These are phyloP conservation scores for Boletus rubropictus DNA, from an alignment of 768 basidiomycete species.

Conservation along the genomic window DNA sequence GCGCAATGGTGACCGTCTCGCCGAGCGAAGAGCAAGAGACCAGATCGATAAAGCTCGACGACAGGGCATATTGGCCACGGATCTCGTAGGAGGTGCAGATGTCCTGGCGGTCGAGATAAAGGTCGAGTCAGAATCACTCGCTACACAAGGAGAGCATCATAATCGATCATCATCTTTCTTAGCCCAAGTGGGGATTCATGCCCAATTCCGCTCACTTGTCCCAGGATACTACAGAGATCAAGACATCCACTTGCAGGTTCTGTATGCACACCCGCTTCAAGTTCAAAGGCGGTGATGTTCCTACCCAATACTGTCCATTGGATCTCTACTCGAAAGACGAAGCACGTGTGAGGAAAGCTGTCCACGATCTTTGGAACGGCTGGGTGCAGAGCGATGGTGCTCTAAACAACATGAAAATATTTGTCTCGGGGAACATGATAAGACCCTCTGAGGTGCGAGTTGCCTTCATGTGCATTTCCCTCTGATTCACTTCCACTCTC, in stretches of 20 bases:
- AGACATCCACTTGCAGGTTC: slow-evolving; percentile 76
- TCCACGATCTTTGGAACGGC: slow-evolving; percentile 63
- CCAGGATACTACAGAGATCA: slow-evolving; percentile 47
- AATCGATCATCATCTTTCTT: slow-evolving; percentile 3
- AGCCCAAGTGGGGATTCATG: slow-evolving; percentile 98
- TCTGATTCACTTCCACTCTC: slow-evolving; percentile 1
- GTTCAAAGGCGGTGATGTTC: slow-evolving; percentile 28
- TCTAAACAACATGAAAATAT: slow-evolving; percentile 80
- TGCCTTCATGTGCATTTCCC: not conserved
- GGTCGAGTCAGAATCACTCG: slow-evolving; percentile 38
- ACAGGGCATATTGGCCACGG: slow-evolving; percentile 71
- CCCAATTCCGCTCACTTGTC: slow-evolving; percentile 62
- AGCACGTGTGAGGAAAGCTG: slow-evolving; percentile 54
- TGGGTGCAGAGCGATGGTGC: slow-evolving; percentile 64
- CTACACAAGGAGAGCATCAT: not conserved
- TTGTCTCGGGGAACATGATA: slow-evolving; percentile 58
- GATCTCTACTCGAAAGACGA: slow-evolving; percentile 79
- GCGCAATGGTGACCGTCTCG: slow-evolving; percentile 50
- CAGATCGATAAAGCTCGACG: slow-evolving; percentile 48
- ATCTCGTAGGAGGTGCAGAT: slow-evolving; percentile 62
- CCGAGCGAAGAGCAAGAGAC: slow-evolving; percentile 48
- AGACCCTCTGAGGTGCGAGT: slow-evolving; percentile 51
- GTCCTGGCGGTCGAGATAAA: slow-evolving; percentile 83
- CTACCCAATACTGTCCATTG: slow-evolving; percentile 72
- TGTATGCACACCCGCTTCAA: slow-evolving; percentile 78